Conservation (phyloP, 768 basidiomycete species). For the Leccinum truebloodii region DNA sequence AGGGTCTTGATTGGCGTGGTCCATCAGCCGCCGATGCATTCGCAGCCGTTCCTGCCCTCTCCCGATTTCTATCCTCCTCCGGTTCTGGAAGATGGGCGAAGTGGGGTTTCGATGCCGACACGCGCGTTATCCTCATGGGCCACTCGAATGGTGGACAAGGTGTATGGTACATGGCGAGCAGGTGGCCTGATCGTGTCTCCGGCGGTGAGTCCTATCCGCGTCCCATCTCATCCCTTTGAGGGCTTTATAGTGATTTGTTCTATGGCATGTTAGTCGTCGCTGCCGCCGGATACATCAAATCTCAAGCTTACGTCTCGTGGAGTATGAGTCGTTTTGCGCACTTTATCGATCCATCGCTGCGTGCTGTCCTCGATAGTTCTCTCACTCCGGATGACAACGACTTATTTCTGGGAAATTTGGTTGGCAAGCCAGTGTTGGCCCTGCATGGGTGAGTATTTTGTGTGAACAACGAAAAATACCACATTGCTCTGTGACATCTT, state of each 20-base stretch:
- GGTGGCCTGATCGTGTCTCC: constrained; percentile 74
- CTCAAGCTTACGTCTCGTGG: constrained; percentile 82
- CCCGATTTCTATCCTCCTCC: constrained; percentile 41
- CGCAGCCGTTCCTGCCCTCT: constrained; percentile 58
- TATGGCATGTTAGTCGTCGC: constrained; percentile 54
- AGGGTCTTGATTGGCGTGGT: constrained; percentile 95
- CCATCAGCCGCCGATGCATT: constrained; percentile 74
- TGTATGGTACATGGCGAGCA: constrained; percentile 73
- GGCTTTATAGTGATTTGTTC: not conserved
- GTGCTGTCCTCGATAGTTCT: constrained; percentile 70
- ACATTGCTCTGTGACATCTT: not conserved
- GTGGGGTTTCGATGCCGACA: constrained; percentile 40
- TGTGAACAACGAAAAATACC: not conserved
- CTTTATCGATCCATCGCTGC: constrained; percentile 73
- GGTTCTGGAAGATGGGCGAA: constrained; percentile 36
- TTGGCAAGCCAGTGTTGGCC: constrained; percentile 65
- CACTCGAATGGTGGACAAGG: constrained; percentile 96
- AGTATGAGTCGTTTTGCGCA: constrained; percentile 72
- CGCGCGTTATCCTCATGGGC: constrained; percentile 69
- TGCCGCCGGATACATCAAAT: constrained; percentile 83
- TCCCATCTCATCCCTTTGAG: too few species aligned
- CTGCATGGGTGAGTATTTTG: constrained; percentile 67
- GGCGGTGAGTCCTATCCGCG: constrained; percentile 45
- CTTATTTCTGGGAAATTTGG: constrained; percentile 77
- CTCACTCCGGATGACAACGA: constrained; percentile 88